Evolutionary conservation across 139 green algal species (phyloP), one percentile per base, ranked within the genome.

Genomic region (Limnomonas spitsbergensis): DNA sequence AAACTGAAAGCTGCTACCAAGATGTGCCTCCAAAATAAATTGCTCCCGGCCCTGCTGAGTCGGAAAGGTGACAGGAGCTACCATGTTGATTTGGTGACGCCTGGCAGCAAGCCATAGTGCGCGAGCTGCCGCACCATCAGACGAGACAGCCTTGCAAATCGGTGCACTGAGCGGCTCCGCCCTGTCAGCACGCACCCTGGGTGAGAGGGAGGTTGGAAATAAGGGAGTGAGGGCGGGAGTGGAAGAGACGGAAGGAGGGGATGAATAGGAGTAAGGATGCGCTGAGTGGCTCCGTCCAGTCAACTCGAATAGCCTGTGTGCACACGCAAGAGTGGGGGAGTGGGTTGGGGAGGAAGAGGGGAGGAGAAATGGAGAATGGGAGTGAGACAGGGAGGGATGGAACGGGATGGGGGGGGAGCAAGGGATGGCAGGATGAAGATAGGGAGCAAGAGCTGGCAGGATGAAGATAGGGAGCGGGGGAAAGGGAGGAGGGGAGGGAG

Each of bases 41-140:
- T n/a, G n/a, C n/a, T n/a, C n/a, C n/a, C n/a, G n/a, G n/a, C n/a
- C n/a, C n/a, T n/a, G n/a, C n/a, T n/a, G n/a, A n/a, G 47, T 20
- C 14, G 47, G 14, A 61, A 61, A 61, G 47, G 20, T 61, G 47
- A 61, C 14, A 20, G 20, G 47, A 20, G 61, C 40, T 77, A 91
- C 87, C 87, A 91, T 0, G 82, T 80, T 0, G 83, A 66, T 76
- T 88, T 91, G 68, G 73, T 71, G 0, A 89, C 73, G 1, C 87
- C 87, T 3, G 87, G 87, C 38, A 91, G 38, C 3, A 85, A 54
- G 34, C 87, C 87, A 2, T 86, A 69, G 69, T 80, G 74, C 2
- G 87, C 84, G 20, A 91, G 80, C 53, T 86, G 81, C 20, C 87
- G 82, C 26, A 91, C 70, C 87, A 91, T 91, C 42, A 89, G 86